Evolutionary conservation across 2,329 filamentous ascomycete species (phyloP), one percentile per base, ranked within the genome.

Genomic region (Aspergillus brasiliensis): DNA sequence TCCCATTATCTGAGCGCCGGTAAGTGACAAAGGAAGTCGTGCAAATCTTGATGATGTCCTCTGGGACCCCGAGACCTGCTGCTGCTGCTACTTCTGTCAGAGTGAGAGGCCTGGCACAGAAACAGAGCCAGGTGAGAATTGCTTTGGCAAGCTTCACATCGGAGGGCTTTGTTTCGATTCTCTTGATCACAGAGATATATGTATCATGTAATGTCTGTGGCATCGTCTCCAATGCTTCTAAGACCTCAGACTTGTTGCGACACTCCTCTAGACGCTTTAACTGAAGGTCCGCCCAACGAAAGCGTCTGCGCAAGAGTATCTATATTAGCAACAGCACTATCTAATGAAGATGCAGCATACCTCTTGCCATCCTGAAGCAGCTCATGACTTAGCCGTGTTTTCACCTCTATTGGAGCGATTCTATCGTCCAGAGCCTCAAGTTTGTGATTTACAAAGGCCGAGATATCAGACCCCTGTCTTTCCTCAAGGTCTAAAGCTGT

Each of bases 241-340:
- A 15, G 6, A 57, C 46, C 5, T 57, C 8, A 2, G 19, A 8
- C 2, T 37, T 11, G 4, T n/a, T 51, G 34, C 28, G 31, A 13
- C 56, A 57, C 23, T 37, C 25, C 23, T 57, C 46, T 1, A 57
- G n/a, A 7, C 23, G 31, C 5, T 37, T 51, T 3, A 57, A 1
- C 28, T 57, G 56, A 13, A 57, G 37, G 4, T 57, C 56, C 21
- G 31, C 47, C 47, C 56, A 57, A 13, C 47, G 56, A 17, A 57
- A 57, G 1, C 56, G 56, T 10, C 56, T 57, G 25, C 3, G 4
- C 13, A n/a, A 21, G 2, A 28, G 6, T 51, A 42, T 5, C 3
- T 27, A 3, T 34, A 5, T 42, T 10, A n/a, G 2, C 3, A 6
- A 13, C 13, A 21, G 19, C 4, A 23, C 8, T 6, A 10, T 5